Evolutionary conservation across 2,329 filamentous ascomycete species (phyloP).

Genomic region (Ceratocystis papillata): DNA sequence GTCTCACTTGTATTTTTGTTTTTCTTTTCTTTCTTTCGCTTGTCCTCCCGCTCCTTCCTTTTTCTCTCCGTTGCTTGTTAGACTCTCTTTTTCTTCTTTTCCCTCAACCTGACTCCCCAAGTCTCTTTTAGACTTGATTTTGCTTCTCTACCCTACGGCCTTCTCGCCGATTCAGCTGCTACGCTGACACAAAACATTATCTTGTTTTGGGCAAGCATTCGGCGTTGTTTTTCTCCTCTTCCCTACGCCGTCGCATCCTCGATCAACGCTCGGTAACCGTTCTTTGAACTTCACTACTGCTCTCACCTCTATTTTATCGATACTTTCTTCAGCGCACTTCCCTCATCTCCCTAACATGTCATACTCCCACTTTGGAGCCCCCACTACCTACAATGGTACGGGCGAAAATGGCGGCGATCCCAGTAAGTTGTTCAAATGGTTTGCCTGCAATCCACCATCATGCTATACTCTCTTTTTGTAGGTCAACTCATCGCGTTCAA

Average conservation of each 20-base stretch:
- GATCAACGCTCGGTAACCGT: background rate
- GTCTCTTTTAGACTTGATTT: background rate
- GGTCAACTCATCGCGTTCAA: background rate
- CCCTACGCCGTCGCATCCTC: background rate
- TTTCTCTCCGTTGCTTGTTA: background rate
- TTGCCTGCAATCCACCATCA: background rate
- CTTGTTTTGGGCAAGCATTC: background rate
- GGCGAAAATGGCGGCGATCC: slow-evolving; percentile 63
- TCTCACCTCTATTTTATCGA: background rate
- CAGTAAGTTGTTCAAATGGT: slow-evolving; percentile 22
- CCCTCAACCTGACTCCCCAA: slow-evolving; percentile 22
- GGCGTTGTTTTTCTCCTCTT: background rate
- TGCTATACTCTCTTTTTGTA: background rate
- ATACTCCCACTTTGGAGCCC: slow-evolving; percentile 49
- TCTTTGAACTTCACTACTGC: background rate
- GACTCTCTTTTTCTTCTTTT: slow-evolving; percentile 7
- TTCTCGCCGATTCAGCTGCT: slow-evolving; percentile 10
- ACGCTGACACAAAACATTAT: background rate
- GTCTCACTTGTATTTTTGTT: background rate
- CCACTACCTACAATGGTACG: slow-evolving; percentile 53
- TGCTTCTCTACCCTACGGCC: background rate
- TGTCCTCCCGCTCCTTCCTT: background rate
- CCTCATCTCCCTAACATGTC: slow-evolving; percentile 39
- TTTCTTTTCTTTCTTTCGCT: slow-evolving; percentile 1
- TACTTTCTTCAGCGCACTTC: background rate